These are phyloP conservation scores for Conticribra guillardii DNA, from an alignment of 108 stramenopile species.

Conservation along the genomic window DNA sequence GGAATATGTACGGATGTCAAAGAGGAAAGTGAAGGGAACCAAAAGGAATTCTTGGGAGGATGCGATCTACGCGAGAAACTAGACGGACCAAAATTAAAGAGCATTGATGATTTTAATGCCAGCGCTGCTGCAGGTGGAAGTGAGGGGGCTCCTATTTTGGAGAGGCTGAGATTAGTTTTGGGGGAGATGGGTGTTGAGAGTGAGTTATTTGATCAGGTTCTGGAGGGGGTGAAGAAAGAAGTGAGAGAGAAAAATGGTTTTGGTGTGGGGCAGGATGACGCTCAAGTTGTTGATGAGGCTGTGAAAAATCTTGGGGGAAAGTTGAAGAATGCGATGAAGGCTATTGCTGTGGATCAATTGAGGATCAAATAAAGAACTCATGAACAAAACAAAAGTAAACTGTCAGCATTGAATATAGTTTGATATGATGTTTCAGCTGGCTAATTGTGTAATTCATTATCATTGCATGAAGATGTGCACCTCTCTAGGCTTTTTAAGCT, in stretches of 20 bases:
- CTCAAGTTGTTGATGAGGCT: slow-evolving; percentile 63
- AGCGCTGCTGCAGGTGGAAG: slow-evolving; percentile 75
- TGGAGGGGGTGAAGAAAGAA: slow-evolving; percentile 72
- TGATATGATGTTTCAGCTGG: no score
- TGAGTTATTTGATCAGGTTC: slow-evolving; percentile 85
- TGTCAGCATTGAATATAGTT: no score
- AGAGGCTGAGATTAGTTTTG: slow-evolving; percentile 66
- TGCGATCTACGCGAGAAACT: slow-evolving; percentile 76
- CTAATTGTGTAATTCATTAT: no score
- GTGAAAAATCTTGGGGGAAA: slow-evolving; percentile 65
- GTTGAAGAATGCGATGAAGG: slow-evolving; percentile 76
- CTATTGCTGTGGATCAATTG: slow-evolving; percentile 80
- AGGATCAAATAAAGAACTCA: slow-evolving; percentile 69
- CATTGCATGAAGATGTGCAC: no score
- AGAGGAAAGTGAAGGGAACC: slow-evolving; percentile 47
- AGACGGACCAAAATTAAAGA: slow-evolving; percentile 58
- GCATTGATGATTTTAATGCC: slow-evolving; percentile 89
- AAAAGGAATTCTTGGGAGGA: slow-evolving; percentile 83
- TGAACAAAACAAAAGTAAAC: no score
- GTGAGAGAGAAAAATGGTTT: slow-evolving; percentile 50
- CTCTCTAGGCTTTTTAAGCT: no score
- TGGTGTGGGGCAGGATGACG: slow-evolving; percentile 41
- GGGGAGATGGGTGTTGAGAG: slow-evolving; percentile 77
- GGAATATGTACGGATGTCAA: slow-evolving; percentile 83
- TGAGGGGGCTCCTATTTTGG: slow-evolving; percentile 78